These are phyloP conservation scores for Penicillium ochrochloron DNA, from an alignment of 495 filamentous ascomycete genomes.

Conservation along the genomic window DNA sequence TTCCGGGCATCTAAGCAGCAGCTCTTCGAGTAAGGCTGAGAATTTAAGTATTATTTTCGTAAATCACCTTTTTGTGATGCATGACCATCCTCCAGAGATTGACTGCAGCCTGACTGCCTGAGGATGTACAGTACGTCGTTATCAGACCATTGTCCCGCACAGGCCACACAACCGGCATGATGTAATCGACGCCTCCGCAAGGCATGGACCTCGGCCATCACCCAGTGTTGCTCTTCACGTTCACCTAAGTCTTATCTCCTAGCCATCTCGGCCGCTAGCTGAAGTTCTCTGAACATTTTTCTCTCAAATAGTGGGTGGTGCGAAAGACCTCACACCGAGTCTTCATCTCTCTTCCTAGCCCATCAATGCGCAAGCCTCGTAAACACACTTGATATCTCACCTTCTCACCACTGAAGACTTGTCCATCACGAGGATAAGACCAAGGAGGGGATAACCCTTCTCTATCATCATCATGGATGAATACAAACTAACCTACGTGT, in stretches of 20 bases:
- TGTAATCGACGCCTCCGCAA: conserved; percentile 31
- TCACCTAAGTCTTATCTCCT: conserved; percentile 17
- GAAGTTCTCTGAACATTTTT: not conserved
- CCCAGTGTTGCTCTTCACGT: conserved; percentile 22
- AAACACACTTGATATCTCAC: conserved; percentile 7
- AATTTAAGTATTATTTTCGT: not conserved
- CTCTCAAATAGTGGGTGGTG: not conserved
- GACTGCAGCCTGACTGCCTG: not conserved
- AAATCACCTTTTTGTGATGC: not conserved
- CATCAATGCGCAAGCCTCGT: not conserved
- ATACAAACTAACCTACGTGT: conserved; percentile 40
- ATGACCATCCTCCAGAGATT: not conserved
- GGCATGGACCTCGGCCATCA: conserved; percentile 28
- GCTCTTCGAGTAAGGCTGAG: not conserved
- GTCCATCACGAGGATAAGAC: not conserved
- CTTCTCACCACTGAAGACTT: not conserved
- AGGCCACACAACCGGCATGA: conserved; percentile 37
- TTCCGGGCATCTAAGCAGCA: not conserved
- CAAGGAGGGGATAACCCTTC: not conserved
- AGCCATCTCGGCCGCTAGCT: not conserved
- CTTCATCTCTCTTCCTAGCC: not conserved
- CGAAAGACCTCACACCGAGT: not conserved
- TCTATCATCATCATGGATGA: conserved; percentile 35
- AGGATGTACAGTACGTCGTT: not conserved
- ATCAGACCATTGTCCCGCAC: conserved; percentile 15